Evolutionary conservation across 2,329 filamentous ascomycete species (phyloP), one percentile per base, ranked within the genome.

Genomic region (Parafenestella ontariensis): DNA sequence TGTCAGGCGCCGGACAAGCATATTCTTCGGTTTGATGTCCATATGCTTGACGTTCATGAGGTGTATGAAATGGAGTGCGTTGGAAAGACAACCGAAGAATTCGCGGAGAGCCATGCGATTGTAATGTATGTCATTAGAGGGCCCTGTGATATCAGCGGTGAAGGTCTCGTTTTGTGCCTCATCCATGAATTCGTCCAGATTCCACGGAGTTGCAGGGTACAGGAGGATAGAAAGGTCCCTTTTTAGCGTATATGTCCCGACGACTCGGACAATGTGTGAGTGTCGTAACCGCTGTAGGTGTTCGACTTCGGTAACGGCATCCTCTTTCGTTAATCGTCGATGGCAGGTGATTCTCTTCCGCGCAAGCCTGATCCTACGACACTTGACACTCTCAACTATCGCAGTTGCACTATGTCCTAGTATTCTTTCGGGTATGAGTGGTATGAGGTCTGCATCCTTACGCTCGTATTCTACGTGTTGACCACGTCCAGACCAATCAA

Each of bases 21-120:
- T 23, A 21, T 70, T 71, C 28, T 58, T 42, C 1, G 66, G 68
- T 26, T 69, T 66, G 56, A 71, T 68, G 28, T 70, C 65, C 65
- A 65, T 67, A 43, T 71, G 66, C 24, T 68, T 69, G 2, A 64
- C 49, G 7, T 43, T 31, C 0, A 41, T 17, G 3, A 23, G 10
- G 37, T 69, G 68, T 1, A 71, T 61, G 39, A 52, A 66, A 0
- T 15, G 4, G 3, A 68, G 11, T 1, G 56, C 58, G 8, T 49
- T 54, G 4, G 43, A 24, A 1, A 69, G 42, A 39, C 68, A 71
- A 2, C 26, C 28, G 17, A 58, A 46, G 33, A 55, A 56, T 24
- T 43, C 17, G 21, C 18, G 17, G 17, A 23, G 28, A 17, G 47
- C 36, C n/a, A n/a, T n/a, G n/a, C n/a, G n/a, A n/a, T n/a, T n/a